Conservation (phyloP, 345 rosid species). For the Hirschfeldia incana region DNA sequence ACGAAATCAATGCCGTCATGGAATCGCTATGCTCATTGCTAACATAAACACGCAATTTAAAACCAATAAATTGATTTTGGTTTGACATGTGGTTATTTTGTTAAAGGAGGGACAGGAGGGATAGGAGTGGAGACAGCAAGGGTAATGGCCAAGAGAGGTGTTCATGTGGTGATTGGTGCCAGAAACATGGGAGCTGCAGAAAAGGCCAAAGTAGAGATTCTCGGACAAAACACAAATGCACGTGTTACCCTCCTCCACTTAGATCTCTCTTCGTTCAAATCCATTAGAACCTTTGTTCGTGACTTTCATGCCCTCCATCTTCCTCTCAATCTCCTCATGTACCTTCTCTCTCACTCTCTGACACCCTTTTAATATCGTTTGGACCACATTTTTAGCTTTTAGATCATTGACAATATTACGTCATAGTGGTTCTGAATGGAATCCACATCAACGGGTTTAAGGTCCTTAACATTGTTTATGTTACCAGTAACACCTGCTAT, state of each 20-base stretch:
- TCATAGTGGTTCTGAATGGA: not conserved
- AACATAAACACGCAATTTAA: not conserved
- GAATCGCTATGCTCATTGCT: slow-evolving; percentile 4
- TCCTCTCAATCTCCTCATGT: slow-evolving; percentile 43
- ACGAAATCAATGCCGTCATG: not conserved
- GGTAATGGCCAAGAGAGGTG: slow-evolving; percentile 64
- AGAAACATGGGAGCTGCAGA: slow-evolving; percentile 73
- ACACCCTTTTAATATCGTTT: not conserved
- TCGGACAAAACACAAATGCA: slow-evolving; percentile 41
- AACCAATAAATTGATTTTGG: not conserved
- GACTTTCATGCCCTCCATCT: slow-evolving; percentile 38
- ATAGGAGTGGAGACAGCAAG: slow-evolving; percentile 91
- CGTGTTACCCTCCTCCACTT: slow-evolving; percentile 38
- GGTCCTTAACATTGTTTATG: not conserved
- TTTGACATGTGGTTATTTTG: not conserved
- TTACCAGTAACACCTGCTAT: not conserved
- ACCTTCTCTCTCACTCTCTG: not conserved
- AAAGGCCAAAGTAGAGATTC: slow-evolving; percentile 52
- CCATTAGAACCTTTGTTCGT: slow-evolving; percentile 36
- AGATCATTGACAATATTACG: not conserved
- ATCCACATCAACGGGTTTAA: not conserved
- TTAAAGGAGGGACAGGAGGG: slow-evolving; percentile 84
- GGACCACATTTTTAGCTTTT: slow-evolving; percentile 13
- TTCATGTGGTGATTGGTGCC: slow-evolving; percentile 75
- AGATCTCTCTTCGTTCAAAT: slow-evolving; percentile 40